Evolutionary conservation across 192 early-diverging fungal genomes (phyloP).

Genomic region (Dissophora ornata): DNA sequence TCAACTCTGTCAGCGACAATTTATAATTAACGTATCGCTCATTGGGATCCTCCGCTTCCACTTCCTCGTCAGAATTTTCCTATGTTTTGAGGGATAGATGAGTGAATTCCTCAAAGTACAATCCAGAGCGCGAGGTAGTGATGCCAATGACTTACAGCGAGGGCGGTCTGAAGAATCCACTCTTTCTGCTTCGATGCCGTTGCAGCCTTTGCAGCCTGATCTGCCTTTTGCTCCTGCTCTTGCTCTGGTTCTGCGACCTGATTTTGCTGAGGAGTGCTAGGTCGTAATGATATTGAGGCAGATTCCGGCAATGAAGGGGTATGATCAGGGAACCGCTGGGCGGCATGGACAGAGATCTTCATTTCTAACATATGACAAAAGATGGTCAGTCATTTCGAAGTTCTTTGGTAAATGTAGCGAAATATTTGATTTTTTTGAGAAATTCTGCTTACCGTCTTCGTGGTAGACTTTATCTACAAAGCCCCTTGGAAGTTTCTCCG

Average conservation of each 20-base stretch:
- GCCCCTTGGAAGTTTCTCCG: conserved; percentile 58
- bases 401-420: too few relatives aligned
- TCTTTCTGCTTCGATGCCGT: conserved; percentile 29
- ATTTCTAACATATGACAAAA: conserved; percentile 24
- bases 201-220: neutral
- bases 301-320: conserved; percentile 39
- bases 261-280: neutral
- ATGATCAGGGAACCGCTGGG: conserved; percentile 24
- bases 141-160: conserved; percentile 51
- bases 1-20: conserved; percentile 12
- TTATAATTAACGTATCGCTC: conserved; percentile 44
- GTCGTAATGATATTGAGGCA: neutral
- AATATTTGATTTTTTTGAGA: too few relatives aligned
- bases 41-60: conserved; percentile 45
- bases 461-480: conserved; percentile 62
- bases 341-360: conserved; percentile 42
- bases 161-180: conserved; percentile 49
- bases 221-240: neutral
- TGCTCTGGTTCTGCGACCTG: neutral
- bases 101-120: too few relatives aligned
- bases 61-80: conserved; percentile 49
- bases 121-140: neutral
- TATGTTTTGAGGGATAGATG: too few relatives aligned
- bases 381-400: too few relatives aligned
- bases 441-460: conserved; percentile 47